A percentile compares a stretch with the other conserved stretches of the same genome.
phyloP scores from a whole-genome alignment of 1,284 basidiomycete species.

The Pulveroboletus sp. region DNA sequence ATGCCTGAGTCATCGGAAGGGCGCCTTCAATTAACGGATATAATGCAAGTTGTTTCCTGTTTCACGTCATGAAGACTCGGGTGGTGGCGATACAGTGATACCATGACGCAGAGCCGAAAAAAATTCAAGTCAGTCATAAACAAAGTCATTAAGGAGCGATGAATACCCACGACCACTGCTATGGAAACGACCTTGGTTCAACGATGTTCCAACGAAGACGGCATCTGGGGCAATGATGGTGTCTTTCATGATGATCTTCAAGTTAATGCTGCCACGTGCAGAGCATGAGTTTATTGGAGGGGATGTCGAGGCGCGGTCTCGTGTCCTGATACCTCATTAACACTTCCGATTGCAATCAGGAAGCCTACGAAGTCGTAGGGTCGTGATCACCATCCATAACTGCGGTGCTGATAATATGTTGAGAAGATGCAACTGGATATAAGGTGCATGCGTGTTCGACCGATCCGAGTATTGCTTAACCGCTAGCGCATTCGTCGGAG shows the following conservation, averaged over 20 bases:
- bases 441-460: no score
- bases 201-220: not conserved
- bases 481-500: not conserved
- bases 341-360: not conserved
- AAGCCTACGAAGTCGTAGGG: not conserved
- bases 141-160: not conserved
- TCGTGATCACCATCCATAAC: not conserved
- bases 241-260: not conserved
- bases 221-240: not conserved
- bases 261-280: not conserved
- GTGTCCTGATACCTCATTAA: not conserved
- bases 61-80: constrained; percentile 5
- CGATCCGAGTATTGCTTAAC: not conserved
- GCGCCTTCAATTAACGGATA: not conserved
- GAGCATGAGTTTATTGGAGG: not conserved
- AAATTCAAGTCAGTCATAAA: no score
- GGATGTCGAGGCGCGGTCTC: not conserved
- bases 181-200: not conserved
- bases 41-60: not conserved
- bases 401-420: not conserved
- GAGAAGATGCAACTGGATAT: not conserved
- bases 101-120: no score
- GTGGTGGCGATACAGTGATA: not conserved
- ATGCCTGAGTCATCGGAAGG: not conserved
- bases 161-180: not conserved